A percentile compares a stretch with the other conserved stretches of the same genome.
Conservation (phyloP, 2,329 filamentous ascomycete species). For the Herpomyces periplanetae region DNA sequence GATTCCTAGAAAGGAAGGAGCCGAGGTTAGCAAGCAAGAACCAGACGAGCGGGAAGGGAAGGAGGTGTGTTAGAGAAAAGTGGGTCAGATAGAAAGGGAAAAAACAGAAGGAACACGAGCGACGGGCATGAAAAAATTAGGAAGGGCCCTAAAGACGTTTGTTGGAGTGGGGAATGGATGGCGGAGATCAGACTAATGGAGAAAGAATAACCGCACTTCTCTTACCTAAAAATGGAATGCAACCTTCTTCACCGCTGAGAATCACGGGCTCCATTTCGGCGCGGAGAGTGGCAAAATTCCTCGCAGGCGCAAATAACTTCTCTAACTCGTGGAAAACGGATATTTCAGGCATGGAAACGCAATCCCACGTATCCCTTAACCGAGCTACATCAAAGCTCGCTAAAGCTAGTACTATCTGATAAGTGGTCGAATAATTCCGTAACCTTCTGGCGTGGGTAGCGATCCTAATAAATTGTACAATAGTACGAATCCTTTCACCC, state of each 20-base stretch:
- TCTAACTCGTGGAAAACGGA: conserved; percentile 27
- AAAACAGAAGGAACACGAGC: no score
- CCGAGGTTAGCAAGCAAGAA: neutral
- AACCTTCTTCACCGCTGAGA: conserved; percentile 19
- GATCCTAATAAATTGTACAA: conserved; percentile 49
- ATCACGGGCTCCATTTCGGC: conserved; percentile 31
- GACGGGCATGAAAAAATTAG: no score
- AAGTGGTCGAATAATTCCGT: conserved; percentile 49
- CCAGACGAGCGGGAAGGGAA: no score
- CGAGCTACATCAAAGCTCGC: conserved; percentile 29
- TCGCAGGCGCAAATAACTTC: conserved; percentile 27
- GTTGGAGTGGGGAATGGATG: no score
- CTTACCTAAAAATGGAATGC: conserved; percentile 46
- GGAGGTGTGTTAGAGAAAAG: no score
- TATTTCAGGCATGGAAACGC: conserved; percentile 23
- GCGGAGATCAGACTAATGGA: no score
- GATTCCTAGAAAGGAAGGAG: conserved; percentile 10
- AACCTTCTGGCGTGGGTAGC: conserved; percentile 31
- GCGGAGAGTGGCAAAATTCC: conserved; percentile 35
- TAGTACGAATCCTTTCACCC: conserved; percentile 30
- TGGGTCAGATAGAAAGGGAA: no score
- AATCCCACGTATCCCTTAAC: conserved; percentile 25
- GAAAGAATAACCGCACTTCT: conserved; percentile 1
- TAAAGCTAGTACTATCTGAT: conserved; percentile 35
- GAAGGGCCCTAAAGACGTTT: no score